phyloP scores from a whole-genome alignment of 768 basidiomycete species.

The Boletales sp. region DNA sequence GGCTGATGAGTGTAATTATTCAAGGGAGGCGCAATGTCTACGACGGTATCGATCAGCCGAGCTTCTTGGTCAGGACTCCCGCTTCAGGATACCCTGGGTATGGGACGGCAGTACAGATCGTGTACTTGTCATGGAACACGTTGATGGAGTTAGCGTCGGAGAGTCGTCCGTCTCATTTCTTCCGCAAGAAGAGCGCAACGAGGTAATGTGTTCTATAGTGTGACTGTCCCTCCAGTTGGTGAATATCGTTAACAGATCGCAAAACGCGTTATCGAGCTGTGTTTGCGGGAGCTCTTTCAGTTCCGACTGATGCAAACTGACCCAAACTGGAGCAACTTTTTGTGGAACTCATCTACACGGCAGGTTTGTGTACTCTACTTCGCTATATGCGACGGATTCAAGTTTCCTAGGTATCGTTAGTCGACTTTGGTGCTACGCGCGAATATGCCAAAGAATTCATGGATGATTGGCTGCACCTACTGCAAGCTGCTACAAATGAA shows the following conservation, averaged over 20 bases:
- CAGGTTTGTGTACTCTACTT: constrained; percentile 41
- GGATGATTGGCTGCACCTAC: constrained; percentile 80
- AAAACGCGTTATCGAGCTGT: constrained; percentile 74
- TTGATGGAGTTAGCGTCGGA: constrained; percentile 79
- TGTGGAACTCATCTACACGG: constrained; percentile 70
- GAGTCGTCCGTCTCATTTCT: constrained; percentile 53
- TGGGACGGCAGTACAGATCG: constrained; percentile 77
- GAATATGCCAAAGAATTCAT: constrained; percentile 85
- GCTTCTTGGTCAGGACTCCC: constrained; percentile 51
- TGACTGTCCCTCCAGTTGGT: neutral
- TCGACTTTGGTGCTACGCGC: constrained; percentile 95
- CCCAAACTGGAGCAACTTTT: constrained; percentile 97
- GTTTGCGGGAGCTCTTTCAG: constrained; percentile 84
- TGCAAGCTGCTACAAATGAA: constrained; percentile 70
- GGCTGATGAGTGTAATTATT: constrained; percentile 89
- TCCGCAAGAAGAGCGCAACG: constrained; percentile 62
- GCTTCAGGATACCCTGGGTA: constrained; percentile 85
- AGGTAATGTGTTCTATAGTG: constrained; percentile 44
- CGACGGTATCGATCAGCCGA: constrained; percentile 51
- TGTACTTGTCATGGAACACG: constrained; percentile 87
- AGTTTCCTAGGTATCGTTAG: constrained; percentile 62
- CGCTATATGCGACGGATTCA: neutral
- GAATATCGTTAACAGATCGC: constrained; percentile 61
- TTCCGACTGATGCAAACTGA: constrained; percentile 97
- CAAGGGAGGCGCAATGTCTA: constrained; percentile 73